Conservation (phyloP, 768 basidiomycete species). For the Hemileccinum rubropunctum region DNA sequence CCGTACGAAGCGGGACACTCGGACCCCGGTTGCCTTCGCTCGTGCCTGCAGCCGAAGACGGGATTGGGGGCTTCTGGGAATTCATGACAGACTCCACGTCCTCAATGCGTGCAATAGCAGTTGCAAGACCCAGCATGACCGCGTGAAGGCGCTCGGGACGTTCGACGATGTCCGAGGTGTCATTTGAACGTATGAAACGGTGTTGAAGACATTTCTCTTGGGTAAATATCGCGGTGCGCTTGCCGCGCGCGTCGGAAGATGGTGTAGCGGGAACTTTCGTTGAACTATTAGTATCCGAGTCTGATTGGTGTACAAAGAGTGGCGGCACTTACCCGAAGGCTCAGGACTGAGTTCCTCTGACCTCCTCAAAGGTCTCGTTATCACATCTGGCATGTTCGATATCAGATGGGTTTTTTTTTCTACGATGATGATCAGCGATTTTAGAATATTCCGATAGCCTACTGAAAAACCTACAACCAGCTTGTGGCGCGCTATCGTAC, state of each 20-base stretch:
- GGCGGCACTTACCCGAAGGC: no score
- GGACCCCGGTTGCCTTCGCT: no score
- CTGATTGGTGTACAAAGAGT: no score
- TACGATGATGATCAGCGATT: no score
- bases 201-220: constrained; percentile 76
- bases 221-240: constrained; percentile 39
- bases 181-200: constrained; percentile 73
- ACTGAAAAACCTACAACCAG: no score
- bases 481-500: no score
- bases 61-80: neutral
- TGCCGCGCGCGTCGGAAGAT: neutral
- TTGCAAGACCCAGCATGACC: constrained; percentile 77
- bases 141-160: constrained; percentile 87
- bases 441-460: no score
- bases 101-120: constrained; percentile 73
- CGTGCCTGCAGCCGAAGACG: neutral
- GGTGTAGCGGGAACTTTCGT: neutral
- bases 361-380: no score
- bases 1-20: constrained; percentile 14
- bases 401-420: no score
- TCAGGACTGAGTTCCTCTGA: no score
- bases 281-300: neutral
- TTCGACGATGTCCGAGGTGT: constrained; percentile 79
- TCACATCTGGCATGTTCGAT: no score
- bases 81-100: constrained; percentile 13